These are phyloP conservation scores for Mucor saturninus DNA, from an alignment of 371 early-diverging fungal species.

Conservation along the genomic window DNA sequence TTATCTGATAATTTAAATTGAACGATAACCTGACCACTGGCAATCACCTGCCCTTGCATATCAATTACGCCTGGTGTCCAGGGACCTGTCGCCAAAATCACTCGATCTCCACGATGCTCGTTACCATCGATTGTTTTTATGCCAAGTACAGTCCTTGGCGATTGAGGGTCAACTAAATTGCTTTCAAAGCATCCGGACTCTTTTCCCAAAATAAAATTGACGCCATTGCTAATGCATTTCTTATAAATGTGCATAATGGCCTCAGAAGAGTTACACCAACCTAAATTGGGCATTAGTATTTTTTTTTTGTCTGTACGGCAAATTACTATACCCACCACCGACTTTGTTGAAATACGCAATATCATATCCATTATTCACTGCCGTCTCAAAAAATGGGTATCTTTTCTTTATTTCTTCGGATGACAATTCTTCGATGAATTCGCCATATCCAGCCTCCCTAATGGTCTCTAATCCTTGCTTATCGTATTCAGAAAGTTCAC, in stretches of 20 bases:
- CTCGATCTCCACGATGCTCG: slow-evolving; percentile 37
- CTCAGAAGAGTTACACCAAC: slow-evolving; percentile 45
- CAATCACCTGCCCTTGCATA: slow-evolving; percentile 34
- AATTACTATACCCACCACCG: slow-evolving; percentile 28
- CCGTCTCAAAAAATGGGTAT: slow-evolving; percentile 39
- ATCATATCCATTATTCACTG: slow-evolving; percentile 36
- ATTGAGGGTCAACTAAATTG: slow-evolving; percentile 23
- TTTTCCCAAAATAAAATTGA: slow-evolving; percentile 44
- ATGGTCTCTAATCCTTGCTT: slow-evolving; percentile 36
- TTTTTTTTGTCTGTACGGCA: neutral
- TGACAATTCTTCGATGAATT: slow-evolving; percentile 35
- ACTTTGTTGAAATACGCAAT: slow-evolving; percentile 40
- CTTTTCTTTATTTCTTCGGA: slow-evolving; percentile 31
- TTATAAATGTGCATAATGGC: slow-evolving; percentile 38
- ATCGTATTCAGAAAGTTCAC: slow-evolving; percentile 13
- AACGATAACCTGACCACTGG: slow-evolving; percentile 59
- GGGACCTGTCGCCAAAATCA: slow-evolving; percentile 57
- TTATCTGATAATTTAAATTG: slow-evolving; percentile 39
- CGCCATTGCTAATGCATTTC: slow-evolving; percentile 41
- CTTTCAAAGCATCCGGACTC: slow-evolving; percentile 20
- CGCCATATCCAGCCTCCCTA: slow-evolving; percentile 42
- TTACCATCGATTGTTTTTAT: slow-evolving; percentile 47
- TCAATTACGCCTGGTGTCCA: slow-evolving; percentile 61
- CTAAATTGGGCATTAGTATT: slow-evolving; percentile 9
- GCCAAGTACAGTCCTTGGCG: slow-evolving; percentile 33